Base-by-base conservation (phyloP, 169 alveolate genomes). In the Miamiensis avidus region DNA sequence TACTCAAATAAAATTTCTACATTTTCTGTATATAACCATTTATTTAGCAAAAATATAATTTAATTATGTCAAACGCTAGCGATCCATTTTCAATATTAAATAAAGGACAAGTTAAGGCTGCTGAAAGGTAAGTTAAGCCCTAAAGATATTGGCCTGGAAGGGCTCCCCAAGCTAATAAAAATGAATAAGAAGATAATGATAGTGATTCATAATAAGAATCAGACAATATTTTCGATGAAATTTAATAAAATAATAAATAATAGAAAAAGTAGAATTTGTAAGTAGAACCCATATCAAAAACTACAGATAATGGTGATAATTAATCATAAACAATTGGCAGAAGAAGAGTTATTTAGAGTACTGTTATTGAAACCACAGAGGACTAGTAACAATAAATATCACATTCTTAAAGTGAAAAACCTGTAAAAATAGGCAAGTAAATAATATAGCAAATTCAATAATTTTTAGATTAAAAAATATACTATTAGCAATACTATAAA, bases 21-120 rank as follows among this genome's bases (percentile, higher is more conserved):
- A n/a, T n/a, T n/a, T n/a, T n/a, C n/a, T n/a, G n/a, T n/a, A n/a
- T n/a, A n/a, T n/a, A n/a, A n/a, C n/a, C n/a, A n/a, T n/a, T n/a
- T n/a, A n/a, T n/a, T n/a, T n/a, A n/a, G n/a, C n/a, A n/a, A n/a
- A n/a, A n/a, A n/a, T n/a, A n/a, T n/a, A 49, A 49, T 11, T 11
- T 49, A 4, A 49, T 11, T 11, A 79, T 79, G 84, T 27, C 84
- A 4, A 72, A 72, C 27, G 84, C 76, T 34, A 49, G 76, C 0
- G 84, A 79, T 65, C 84, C 84, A 16, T 79, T 79, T 72, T 79
- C 84, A 25, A 79, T 79, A 28, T 72, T 79, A 29, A 79, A 79
- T 79, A 79, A 34, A 27, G 76, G 76, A n/a, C 34, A 49, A 49
- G 69, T 49, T 49, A 49, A 49, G 20, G 20, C 26, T 11, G 69